Base-by-base conservation (phyloP, 108 stramenopile genomes). In the Aureococcus anophagefferens region DNA sequence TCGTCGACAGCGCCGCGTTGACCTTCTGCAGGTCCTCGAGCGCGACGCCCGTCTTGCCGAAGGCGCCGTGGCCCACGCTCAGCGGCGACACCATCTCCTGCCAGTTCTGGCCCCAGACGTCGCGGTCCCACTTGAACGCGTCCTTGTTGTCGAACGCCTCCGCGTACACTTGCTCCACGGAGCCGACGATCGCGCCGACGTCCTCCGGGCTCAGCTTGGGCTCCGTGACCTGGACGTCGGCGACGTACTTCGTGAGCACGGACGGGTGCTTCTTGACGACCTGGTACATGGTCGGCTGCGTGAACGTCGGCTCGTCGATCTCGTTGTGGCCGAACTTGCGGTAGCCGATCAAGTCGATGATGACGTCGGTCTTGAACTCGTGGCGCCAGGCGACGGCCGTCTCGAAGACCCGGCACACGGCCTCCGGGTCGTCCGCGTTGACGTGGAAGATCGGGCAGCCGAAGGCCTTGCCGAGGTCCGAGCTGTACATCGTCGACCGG, bases 251-350 rank as follows among this genome's bases (percentile, higher is more conserved):
- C 65, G 89, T 77, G 46, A 95, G 82, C 0, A 94, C 93, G 35
- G 90, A 74, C 5, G 94, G 96, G 71, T 96, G 95, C 72, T 82
- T 73, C 3, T 79, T 77, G 75, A 99, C 98, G 76, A 85, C 83
- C 69, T 83, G 79, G 89, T 99, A 99, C 72, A 98, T 77, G 33
- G 81, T 83, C 21, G 98, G 98, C 84, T 99, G 98, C 11, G 98
- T 99, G 79, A 97, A 98, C 46, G 89, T 86, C 30, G 98, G 98
- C 76, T 99, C 96, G 85, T 99, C 98, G 80, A 98, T 80, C 86
- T 99, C 98, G 80, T 99, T 99, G 90, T 99, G 98, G 0, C 98
- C 98, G 80, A 95, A 89, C 29, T 96, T 89, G 68, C 98, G 94
- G 83, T 98, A 99, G 80, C 98, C 96, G 62, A 98, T 82, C 85